Percentiles rank a stretch among this genome's conserved stretches.
Evolutionary conservation across 140 eudicot species (phyloP).

Genomic region (Flaveria floridana): DNA sequence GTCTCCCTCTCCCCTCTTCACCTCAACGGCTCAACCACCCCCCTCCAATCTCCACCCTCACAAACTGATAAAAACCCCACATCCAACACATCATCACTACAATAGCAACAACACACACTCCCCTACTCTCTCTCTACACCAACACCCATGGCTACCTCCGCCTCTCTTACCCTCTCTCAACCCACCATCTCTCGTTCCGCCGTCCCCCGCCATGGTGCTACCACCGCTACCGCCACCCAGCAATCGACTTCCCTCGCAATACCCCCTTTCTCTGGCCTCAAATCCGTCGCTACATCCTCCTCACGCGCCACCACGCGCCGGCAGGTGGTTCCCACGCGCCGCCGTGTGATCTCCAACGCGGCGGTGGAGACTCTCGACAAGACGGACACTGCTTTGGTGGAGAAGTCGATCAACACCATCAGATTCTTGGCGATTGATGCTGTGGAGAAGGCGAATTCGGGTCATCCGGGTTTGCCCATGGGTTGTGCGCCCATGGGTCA

Average conservation of each 20-base stretch:
- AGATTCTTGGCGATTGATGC: slow-evolving; percentile 90
- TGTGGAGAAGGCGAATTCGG: slow-evolving; percentile 95
- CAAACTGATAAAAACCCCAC: slow-evolving; percentile 30
- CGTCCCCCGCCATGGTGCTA: slow-evolving; percentile 59
- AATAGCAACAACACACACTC: slow-evolving; percentile 22
- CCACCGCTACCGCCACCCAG: slow-evolving; percentile 28
- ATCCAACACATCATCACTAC: background rate
- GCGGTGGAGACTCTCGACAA: slow-evolving; percentile 64
- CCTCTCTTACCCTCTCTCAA: slow-evolving; percentile 84
- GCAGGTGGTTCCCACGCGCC: slow-evolving; percentile 32
- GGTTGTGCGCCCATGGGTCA: slow-evolving; percentile 99
- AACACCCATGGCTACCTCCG: slow-evolving; percentile 71
- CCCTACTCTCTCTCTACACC: slow-evolving; percentile 28
- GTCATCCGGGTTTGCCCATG: slow-evolving; percentile 97
- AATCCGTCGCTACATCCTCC: slow-evolving; percentile 39
- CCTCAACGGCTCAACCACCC: slow-evolving; percentile 37
- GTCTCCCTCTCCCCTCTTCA: slow-evolving; percentile 23
- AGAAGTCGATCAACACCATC: slow-evolving; percentile 74
- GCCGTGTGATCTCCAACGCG: slow-evolving; percentile 47
- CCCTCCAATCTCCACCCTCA: slow-evolving; percentile 27
- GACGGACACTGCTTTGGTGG: slow-evolving; percentile 57
- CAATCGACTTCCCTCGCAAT: slow-evolving; percentile 45
- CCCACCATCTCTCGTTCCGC: slow-evolving; percentile 66
- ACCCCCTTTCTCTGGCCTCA: slow-evolving; percentile 62
- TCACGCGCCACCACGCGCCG: slow-evolving; percentile 40